A percentile compares a stretch with the other conserved stretches of the same genome.
These are phyloP conservation scores for Scheffersomyces coipomensis DNA, from an alignment of 805 yeast species.

Conservation along the genomic window DNA sequence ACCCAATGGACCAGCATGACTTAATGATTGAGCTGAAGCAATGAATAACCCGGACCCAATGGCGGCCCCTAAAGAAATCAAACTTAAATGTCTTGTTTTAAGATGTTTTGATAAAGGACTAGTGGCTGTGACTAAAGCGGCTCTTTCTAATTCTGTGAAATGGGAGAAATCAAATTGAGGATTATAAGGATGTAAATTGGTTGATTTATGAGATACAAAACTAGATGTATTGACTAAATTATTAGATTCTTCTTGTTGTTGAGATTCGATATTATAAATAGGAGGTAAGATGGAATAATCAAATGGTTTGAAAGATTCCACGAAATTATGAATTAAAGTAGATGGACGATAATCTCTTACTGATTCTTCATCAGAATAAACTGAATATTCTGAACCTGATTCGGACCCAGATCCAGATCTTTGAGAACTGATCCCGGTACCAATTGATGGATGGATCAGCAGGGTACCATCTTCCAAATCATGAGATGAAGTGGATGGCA, in stretches of 20 bases:
- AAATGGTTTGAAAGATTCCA: slow-evolving; percentile 24
- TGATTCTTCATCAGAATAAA: neutral
- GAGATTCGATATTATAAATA: slow-evolving; percentile 4
- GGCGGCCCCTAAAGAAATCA: slow-evolving; percentile 83
- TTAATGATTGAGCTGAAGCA: slow-evolving; percentile 63
- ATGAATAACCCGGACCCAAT: slow-evolving; percentile 84
- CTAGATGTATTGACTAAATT: neutral
- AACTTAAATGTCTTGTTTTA: slow-evolving; percentile 66
- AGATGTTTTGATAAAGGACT: slow-evolving; percentile 50
- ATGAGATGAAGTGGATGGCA: too few relatives aligned
- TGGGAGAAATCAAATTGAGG: slow-evolving; percentile 26
- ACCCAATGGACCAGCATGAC: slow-evolving; percentile 74
- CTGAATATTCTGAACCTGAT: neutral
- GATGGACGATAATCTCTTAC: neutral
- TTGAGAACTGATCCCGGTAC: too few relatives aligned
- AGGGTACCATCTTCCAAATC: neutral
- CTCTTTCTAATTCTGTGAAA: slow-evolving; percentile 26
- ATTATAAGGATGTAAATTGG: slow-evolving; percentile 14
- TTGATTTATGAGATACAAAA: neutral
- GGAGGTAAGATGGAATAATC: slow-evolving; percentile 20
- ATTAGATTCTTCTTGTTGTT: neutral
- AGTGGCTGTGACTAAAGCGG: slow-evolving; percentile 41
- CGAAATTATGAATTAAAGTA: slow-evolving; percentile 8
- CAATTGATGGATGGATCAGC: neutral
- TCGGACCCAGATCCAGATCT: neutral